Conservation (phyloP, 805 yeast genomes). For the Cyberlindnera petersonii region DNA sequence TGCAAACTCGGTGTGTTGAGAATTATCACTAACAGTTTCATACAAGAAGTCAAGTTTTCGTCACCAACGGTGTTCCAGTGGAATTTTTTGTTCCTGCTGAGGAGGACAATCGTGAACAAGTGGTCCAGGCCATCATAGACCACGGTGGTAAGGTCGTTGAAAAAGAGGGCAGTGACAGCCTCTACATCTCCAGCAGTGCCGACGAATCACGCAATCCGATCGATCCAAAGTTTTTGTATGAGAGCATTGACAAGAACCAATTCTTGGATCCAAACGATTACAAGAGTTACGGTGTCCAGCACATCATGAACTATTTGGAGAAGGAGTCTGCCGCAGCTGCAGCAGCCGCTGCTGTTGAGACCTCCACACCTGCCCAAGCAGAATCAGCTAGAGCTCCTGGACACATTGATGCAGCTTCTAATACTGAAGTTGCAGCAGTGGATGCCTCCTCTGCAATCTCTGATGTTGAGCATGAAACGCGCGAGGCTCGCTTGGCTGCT, state of each 20-base stretch:
- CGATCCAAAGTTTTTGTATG: slow-evolving; percentile 24
- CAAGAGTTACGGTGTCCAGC: slow-evolving; percentile 12
- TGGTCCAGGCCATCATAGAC: slow-evolving; percentile 11
- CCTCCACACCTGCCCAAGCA: background rate
- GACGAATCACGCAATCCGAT: slow-evolving; percentile 18
- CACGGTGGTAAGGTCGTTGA: slow-evolving; percentile 23
- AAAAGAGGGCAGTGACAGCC: slow-evolving; percentile 14
- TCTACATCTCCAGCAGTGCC: slow-evolving; percentile 18
- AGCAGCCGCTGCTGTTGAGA: slow-evolving; percentile 1
- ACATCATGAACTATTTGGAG: slow-evolving; percentile 11
- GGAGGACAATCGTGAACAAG: slow-evolving; percentile 18
- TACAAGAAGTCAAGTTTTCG: slow-evolving; percentile 6
- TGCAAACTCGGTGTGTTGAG: background rate
- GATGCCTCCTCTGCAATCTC: slow-evolving; percentile 1
- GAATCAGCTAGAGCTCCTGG: too few species aligned
- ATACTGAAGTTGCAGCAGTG: slow-evolving; percentile 2
- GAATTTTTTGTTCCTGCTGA: slow-evolving; percentile 22
- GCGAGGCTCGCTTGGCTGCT: slow-evolving; percentile 18
- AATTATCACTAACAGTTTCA: background rate
- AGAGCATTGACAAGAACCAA: slow-evolving; percentile 17
- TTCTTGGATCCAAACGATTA: slow-evolving; percentile 13
- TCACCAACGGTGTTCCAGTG: slow-evolving; percentile 11
- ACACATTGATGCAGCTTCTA: too few species aligned
- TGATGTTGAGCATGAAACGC: slow-evolving; percentile 2
- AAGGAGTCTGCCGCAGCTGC: slow-evolving; percentile 6